A percentile compares a stretch with the other conserved stretches of the same genome.
Conservation (phyloP, 352 stramenopile species). For the Pythium rhizo-oryzae region DNA sequence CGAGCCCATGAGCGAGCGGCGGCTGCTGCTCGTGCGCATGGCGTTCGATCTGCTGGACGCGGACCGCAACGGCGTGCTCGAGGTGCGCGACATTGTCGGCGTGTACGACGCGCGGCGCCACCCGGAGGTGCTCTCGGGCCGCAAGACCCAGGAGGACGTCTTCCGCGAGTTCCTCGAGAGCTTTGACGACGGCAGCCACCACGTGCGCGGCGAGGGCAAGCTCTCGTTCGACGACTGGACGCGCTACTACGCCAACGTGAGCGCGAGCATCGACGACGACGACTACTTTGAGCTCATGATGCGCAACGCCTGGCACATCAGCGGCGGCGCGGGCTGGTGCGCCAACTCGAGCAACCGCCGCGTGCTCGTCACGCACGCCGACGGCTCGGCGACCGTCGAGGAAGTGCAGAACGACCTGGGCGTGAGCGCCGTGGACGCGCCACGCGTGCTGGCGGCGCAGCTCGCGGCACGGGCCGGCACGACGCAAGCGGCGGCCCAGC, state of each 20-base stretch:
- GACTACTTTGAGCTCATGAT: constrained; percentile 95
- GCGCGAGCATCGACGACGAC: constrained; percentile 87
- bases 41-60: constrained; percentile 90
- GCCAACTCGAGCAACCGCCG: constrained; percentile 66
- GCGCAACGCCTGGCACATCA: constrained; percentile 82
- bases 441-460: constrained; percentile 38
- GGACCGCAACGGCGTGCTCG: constrained; percentile 71
- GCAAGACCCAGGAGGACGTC: constrained; percentile 77
- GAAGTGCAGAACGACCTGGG: constrained; percentile 54
- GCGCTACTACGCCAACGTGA: constrained; percentile 92
- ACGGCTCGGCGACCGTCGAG: constrained; percentile 51
- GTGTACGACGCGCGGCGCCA: constrained; percentile 85
- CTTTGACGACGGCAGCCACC: constrained; percentile 58
- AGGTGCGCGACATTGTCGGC: constrained; percentile 68
- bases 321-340: constrained; percentile 46
- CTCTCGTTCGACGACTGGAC: constrained; percentile 67
- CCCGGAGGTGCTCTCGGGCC: constrained; percentile 79
- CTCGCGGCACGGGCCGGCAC: constrained; percentile 19
- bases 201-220: constrained; percentile 42
- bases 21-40: constrained; percentile 79
- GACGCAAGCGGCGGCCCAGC: constrained; percentile 13
- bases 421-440: constrained; percentile 35
- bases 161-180: constrained; percentile 85
- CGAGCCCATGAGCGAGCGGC: constrained; percentile 79
- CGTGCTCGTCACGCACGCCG: constrained; percentile 62